A percentile compares a stretch with the other conserved stretches of the same genome.
phyloP scores from a whole-genome alignment of 805 yeast species.

The Candida oleophila region DNA sequence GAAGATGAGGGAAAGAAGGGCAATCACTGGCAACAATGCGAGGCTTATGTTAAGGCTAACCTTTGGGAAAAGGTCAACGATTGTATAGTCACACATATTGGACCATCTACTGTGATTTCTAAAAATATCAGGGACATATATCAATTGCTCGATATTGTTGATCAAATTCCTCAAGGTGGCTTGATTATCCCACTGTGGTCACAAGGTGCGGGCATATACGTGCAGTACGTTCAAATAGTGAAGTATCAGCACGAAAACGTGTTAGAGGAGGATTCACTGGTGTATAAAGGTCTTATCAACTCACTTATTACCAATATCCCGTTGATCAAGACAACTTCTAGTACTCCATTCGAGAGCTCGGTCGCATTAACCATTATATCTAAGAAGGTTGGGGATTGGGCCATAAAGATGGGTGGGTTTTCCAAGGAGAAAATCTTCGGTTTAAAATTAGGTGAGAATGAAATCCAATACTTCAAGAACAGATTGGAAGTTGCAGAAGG shows the following conservation, averaged over 20 bases:
- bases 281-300: constrained; percentile 23
- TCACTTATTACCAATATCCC: constrained; percentile 48
- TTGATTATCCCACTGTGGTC: constrained; percentile 48
- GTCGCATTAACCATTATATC: constrained; percentile 57
- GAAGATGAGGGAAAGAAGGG: constrained; percentile 47
- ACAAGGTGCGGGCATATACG: constrained; percentile 58
- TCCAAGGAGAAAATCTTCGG: constrained; percentile 32
- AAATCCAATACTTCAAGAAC: constrained; percentile 31
- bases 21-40: constrained; percentile 58
- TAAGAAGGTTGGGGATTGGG: constrained; percentile 44
- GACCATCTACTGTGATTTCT: constrained; percentile 68
- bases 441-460: constrained; percentile 48
- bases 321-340: constrained; percentile 21
- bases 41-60: constrained; percentile 60
- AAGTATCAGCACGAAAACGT: constrained; percentile 12
- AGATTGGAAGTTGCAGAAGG: constrained; percentile 8
- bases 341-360: constrained; percentile 27
- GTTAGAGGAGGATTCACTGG: constrained; percentile 6
- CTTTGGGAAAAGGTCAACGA: constrained; percentile 64
- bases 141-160: constrained; percentile 38
- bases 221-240: constrained; percentile 42
- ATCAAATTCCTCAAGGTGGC: constrained; percentile 43
- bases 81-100: constrained; percentile 55
- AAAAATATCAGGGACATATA: constrained; percentile 33
- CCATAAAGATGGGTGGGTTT: constrained; percentile 21